phyloP scores from a whole-genome alignment of 2,329 filamentous ascomycete species.

The Cladosporium sp. region DNA sequence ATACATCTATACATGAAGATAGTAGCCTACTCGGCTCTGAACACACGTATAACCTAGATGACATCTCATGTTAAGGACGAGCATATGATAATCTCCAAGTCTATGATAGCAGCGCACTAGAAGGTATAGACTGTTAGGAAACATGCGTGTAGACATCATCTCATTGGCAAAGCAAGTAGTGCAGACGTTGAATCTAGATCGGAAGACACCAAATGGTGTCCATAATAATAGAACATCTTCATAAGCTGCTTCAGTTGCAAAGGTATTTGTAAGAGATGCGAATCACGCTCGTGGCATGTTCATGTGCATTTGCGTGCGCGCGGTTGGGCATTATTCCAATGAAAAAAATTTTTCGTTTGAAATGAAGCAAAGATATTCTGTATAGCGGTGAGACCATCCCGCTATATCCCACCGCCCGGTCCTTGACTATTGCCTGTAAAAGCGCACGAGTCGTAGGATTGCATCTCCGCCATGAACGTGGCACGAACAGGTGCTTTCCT shows the following conservation, averaged over 20 bases:
- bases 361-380: background rate
- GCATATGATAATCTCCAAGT: background rate
- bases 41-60: background rate
- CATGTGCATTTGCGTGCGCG: background rate
- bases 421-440: background rate
- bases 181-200: no score
- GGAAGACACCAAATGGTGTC: no score
- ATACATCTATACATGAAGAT: background rate
- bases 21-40: background rate
- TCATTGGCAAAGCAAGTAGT: background rate
- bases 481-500: background rate
- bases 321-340: background rate
- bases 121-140: background rate
- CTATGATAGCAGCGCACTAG: background rate
- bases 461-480: constrained; percentile 1
- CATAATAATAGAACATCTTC: no score
- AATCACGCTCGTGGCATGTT: background rate
- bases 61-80: background rate
- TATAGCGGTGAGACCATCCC: background rate
- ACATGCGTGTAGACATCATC: background rate
- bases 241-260: background rate
- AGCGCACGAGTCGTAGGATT: background rate
- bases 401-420: background rate
- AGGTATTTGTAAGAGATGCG: background rate
- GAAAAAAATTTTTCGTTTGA: background rate